Base-by-base conservation (phyloP, 2,329 filamentous ascomycete species). In the Penicillium frequentans region DNA sequence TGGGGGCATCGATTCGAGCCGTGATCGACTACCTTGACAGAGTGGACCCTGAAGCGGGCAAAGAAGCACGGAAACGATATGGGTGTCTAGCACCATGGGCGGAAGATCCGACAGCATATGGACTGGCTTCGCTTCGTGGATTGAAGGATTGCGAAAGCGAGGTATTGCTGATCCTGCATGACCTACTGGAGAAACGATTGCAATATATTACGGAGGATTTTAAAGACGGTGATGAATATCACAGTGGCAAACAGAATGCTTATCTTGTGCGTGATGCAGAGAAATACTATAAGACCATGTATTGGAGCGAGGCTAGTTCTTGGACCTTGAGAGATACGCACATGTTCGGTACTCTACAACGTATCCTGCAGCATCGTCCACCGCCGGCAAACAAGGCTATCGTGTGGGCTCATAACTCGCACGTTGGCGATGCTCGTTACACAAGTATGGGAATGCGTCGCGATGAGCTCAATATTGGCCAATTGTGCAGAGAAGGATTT, bases 321-420 rank as follows among this genome's bases (percentile, higher is more conserved):
- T 83, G 81, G 81, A 82, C 81, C 44, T 67, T 81, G 58, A 77
- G 81, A 21, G 81, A 83, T 66, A 73, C 73, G 1, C 81, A 83
- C 62, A 82, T 83, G 81, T 81, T 81, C 58, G 71, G 78, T 19
- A 81, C 78, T 0, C 70, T 84, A 26, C 58, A 67, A 0, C 76
- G 81, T 2, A 62, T 82, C 1, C 66, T 82, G 21, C 71, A 77
- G 53, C 70, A 75, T 53, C 75, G 76, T 33, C 70, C 71, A 1
- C 51, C 67, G 1, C 67, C 70, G 1, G 69, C 69, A 24, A 51
- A 64, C 11, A 82, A 82, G 57, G 80, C 78, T 0, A 74, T 83
- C 5, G 77, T 84, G 11, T 84, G 81, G 81, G 81, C 81, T 26
- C 81, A 82, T 60, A 83, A 82, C 57, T 80, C 76, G 49, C 81